Evolutionary conservation across 2,329 filamentous ascomycete species (phyloP).

Genomic region (Aspergillus persii): DNA sequence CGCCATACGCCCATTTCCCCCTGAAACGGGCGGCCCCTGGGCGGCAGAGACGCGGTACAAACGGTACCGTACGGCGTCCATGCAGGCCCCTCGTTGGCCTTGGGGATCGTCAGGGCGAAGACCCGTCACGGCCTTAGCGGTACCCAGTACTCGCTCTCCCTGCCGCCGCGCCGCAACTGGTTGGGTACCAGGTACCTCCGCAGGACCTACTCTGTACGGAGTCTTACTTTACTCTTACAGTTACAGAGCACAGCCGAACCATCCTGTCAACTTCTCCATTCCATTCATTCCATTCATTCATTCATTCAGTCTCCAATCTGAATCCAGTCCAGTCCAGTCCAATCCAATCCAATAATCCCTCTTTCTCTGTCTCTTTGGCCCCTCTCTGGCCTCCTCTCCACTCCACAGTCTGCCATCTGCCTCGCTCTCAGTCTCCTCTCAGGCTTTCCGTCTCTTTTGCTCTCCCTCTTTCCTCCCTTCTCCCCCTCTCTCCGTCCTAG

Average conservation of each 20-base stretch:
- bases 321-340: too few species aligned
- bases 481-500: not conserved
- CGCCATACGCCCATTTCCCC: too few species aligned
- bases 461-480: constrained; percentile 2
- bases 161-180: not conserved
- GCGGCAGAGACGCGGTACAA: not conserved
- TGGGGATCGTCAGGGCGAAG: constrained; percentile 19
- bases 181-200: not conserved
- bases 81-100: constrained; percentile 17
- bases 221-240: too few species aligned
- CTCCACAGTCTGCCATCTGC: not conserved
- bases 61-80: constrained; percentile 6
- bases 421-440: not conserved
- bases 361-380: not conserved
- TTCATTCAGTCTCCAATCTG: too few species aligned
- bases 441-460: not conserved
- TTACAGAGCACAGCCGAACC: not conserved
- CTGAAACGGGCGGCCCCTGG: constrained; percentile 6
- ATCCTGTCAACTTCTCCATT: not conserved
- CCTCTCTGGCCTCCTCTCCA: not conserved
- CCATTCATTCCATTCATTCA: not conserved
- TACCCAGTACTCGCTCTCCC: not conserved
- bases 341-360: not conserved
- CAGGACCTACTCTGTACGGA: not conserved
- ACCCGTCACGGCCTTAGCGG: not conserved